A percentile compares a stretch with the other conserved stretches of the same genome.
Conservation (phyloP, 2,329 filamentous ascomycete genomes). For the Penicillium expansum region DNA sequence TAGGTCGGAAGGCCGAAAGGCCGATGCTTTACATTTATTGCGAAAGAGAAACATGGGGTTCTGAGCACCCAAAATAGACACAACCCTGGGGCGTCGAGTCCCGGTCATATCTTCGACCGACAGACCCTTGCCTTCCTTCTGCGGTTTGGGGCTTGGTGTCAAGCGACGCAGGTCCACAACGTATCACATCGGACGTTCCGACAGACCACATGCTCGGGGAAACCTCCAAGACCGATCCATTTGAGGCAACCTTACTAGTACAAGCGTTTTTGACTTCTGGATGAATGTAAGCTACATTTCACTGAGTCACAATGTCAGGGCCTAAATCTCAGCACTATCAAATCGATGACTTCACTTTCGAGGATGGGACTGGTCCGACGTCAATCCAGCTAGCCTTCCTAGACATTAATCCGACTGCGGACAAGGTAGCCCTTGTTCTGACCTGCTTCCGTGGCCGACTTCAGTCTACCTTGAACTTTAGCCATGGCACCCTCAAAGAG, state of each 20-base stretch:
- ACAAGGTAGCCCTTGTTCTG: slow-evolving; percentile 32
- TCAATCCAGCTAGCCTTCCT: not conserved
- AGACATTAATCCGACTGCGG: not conserved
- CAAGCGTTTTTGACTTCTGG: no score
- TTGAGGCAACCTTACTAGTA: not conserved
- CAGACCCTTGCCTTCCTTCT: no score
- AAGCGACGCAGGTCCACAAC: not conserved
- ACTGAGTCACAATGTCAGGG: not conserved
- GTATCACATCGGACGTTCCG: not conserved
- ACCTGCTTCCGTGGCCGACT: slow-evolving; percentile 57
- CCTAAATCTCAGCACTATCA: not conserved
- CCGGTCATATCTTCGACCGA: no score
- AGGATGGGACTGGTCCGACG: not conserved
- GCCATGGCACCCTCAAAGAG: slow-evolving; percentile 39
- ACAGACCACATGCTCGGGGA: not conserved
- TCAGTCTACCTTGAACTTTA: slow-evolving; percentile 50
- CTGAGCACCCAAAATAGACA: no score
- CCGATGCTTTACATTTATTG: no score
- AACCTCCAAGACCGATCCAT: not conserved
- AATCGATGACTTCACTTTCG: not conserved
- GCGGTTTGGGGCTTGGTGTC: no score
- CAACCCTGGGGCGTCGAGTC: no score
- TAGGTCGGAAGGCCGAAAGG: no score
- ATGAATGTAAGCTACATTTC: not conserved
- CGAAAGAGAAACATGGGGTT: no score